A percentile compares a stretch with the other conserved stretches of the same genome.
Conservation (phyloP, 2,329 filamentous ascomycete species). For the Coniochaeta pulveracea region DNA sequence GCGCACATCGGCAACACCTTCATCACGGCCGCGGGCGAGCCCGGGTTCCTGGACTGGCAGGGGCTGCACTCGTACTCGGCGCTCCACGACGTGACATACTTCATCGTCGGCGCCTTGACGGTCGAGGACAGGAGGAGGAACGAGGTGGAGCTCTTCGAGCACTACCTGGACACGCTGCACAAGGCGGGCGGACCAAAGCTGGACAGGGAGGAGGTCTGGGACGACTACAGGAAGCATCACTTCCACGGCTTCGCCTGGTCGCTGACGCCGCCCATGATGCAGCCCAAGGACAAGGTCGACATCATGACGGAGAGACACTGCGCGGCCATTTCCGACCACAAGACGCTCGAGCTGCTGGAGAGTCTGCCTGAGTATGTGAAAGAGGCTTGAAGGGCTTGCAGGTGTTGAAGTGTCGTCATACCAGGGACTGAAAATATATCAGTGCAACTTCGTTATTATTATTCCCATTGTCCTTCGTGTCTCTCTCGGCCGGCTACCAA, state of each 20-base stretch:
- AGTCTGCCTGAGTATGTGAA: slow-evolving; percentile 2
- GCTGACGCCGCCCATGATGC: slow-evolving; percentile 22
- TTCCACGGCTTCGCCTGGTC: slow-evolving; percentile 22
- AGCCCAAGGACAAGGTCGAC: slow-evolving; percentile 19
- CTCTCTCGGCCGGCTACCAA: no score
- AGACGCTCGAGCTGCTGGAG: slow-evolving; percentile 19
- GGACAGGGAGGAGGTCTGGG: slow-evolving; percentile 15
- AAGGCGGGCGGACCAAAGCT: slow-evolving; percentile 19
- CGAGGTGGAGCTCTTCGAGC: slow-evolving; percentile 25
- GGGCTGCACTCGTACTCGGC: slow-evolving; percentile 27
- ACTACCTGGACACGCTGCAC: slow-evolving; percentile 23
- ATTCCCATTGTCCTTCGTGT: no score
- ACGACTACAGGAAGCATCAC: slow-evolving; percentile 20
- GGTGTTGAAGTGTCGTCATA: no score
- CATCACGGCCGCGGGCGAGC: slow-evolving; percentile 21
- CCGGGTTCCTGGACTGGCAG: slow-evolving; percentile 31
- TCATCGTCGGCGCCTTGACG: slow-evolving; percentile 24
- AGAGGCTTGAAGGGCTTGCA: neutral
- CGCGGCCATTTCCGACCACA: slow-evolving; percentile 21
- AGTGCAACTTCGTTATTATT: no score
- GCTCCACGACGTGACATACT: slow-evolving; percentile 31
- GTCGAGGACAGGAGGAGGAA: slow-evolving; percentile 25
- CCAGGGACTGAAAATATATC: no score
- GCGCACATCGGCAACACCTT: slow-evolving; percentile 32
- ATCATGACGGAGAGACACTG: slow-evolving; percentile 20